Evolutionary conservation across 768 basidiomycete species (phyloP).

Genomic region (Leccinum subtestaceum): DNA sequence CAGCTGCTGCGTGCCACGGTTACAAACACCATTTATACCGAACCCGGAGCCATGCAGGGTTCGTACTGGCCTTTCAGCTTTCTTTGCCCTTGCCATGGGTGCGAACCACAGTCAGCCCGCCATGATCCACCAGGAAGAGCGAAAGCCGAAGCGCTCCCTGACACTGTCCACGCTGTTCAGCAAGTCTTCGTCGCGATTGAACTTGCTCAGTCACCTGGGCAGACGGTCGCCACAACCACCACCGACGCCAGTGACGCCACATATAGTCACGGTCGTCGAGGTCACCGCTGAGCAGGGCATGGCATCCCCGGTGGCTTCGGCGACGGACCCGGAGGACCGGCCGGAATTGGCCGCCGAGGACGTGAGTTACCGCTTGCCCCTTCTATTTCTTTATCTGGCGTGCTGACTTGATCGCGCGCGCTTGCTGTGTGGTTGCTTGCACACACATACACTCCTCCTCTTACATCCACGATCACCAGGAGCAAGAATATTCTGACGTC

Average conservation of each 20-base stretch:
- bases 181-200: slow-evolving; percentile 30
- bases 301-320: slow-evolving; percentile 26
- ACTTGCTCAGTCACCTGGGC: slow-evolving; percentile 22
- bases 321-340: slow-evolving; percentile 21
- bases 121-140: slow-evolving; percentile 20
- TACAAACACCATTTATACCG: slow-evolving; percentile 21
- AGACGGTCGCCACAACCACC: slow-evolving; percentile 32
- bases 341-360: slow-evolving; percentile 24
- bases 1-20: slow-evolving; percentile 19
- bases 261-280: slow-evolving; percentile 8
- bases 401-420: slow-evolving; percentile 9
- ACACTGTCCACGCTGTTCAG: slow-evolving; percentile 24
- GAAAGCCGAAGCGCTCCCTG: slow-evolving; percentile 22
- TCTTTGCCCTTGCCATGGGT: slow-evolving; percentile 21
- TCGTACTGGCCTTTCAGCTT: not conserved
- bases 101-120: slow-evolving; percentile 26
- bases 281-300: slow-evolving; percentile 13
- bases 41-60: slow-evolving; percentile 14
- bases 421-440: slow-evolving; percentile 14
- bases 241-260: slow-evolving; percentile 26
- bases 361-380: not conserved
- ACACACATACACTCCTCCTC: slow-evolving; percentile 19
- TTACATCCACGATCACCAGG: slow-evolving; percentile 15
- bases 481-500: slow-evolving; percentile 5
- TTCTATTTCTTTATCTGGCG: not conserved